A percentile compares a stretch with the other conserved stretches of the same genome.
Evolutionary conservation across 2,329 filamentous ascomycete species (phyloP).

Genomic region (Amauroascus verrucosus): DNA sequence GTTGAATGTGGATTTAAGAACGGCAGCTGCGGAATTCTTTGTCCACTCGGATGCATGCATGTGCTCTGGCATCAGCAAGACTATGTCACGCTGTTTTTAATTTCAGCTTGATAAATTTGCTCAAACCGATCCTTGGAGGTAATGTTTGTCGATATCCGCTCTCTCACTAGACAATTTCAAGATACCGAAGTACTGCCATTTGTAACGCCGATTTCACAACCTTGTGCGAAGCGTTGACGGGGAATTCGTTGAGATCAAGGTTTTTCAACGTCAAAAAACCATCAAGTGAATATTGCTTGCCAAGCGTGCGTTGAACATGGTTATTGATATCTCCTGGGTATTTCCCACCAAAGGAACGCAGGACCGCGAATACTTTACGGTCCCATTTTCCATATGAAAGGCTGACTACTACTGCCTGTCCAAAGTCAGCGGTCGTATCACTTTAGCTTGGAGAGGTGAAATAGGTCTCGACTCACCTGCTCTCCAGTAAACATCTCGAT

Average conservation of each 20-base stretch:
- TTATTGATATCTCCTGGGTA: not conserved
- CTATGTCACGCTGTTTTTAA: no score
- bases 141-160: not conserved
- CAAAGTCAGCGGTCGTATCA: not conserved
- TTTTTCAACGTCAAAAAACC: not conserved
- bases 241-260: not conserved
- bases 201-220: not conserved
- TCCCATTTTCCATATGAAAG: not conserved
- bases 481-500: not conserved
- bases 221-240: slow-evolving; percentile 2
- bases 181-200: not conserved
- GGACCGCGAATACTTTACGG: not conserved
- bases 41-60: no score
- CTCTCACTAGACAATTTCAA: not conserved
- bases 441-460: not conserved
- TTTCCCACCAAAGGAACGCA: not conserved
- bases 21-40: no score
- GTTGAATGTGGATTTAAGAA: no score
- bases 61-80: no score
- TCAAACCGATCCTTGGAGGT: no score
- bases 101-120: no score
- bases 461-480: not conserved
- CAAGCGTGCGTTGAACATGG: not conserved
- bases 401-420: not conserved
- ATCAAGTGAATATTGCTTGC: not conserved